These are phyloP conservation scores for Oryza punctata DNA, from an alignment of 176 grass and related monocot genomes.

Conservation along the genomic window DNA sequence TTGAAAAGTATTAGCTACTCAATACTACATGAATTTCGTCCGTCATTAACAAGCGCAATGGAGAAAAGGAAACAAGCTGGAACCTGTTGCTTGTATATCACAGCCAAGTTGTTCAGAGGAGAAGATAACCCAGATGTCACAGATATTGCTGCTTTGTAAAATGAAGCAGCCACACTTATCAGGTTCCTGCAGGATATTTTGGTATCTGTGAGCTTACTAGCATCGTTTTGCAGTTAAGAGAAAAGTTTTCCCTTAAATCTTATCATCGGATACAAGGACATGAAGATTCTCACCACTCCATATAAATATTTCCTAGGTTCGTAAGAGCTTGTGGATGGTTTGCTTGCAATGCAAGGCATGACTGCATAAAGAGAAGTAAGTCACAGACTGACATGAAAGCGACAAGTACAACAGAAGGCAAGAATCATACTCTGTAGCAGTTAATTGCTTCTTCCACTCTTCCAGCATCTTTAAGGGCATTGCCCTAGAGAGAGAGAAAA, in stretches of 20 bases:
- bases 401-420: constrained; percentile 18
- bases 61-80: neutral
- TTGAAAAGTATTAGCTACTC: neutral
- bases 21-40: neutral
- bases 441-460: constrained; percentile 90
- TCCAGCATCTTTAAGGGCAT: constrained; percentile 93
- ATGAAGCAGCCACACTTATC: constrained; percentile 65
- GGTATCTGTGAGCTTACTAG: neutral
- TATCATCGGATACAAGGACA: neutral
- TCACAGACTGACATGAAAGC: constrained; percentile 26
- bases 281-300: constrained; percentile 76
- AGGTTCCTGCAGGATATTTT: constrained; percentile 65
- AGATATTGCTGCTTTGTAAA: constrained; percentile 83
- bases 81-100: constrained; percentile 97
- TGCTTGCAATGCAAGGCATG: constrained; percentile 78
- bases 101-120: constrained; percentile 87
- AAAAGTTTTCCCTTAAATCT: neutral
- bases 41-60: neutral
- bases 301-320: constrained; percentile 89
- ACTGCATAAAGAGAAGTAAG: constrained; percentile 51
- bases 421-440: constrained; percentile 67
- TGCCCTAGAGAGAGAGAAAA: constrained; percentile 56
- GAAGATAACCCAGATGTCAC: constrained; percentile 85
- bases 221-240: constrained; percentile 2
- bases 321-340: constrained; percentile 94